A percentile compares a stretch with the other conserved stretches of the same genome.
phyloP scores from a whole-genome alignment of 2,329 filamentous ascomycete species.

The Parasarocladium wereldwijsianum region DNA sequence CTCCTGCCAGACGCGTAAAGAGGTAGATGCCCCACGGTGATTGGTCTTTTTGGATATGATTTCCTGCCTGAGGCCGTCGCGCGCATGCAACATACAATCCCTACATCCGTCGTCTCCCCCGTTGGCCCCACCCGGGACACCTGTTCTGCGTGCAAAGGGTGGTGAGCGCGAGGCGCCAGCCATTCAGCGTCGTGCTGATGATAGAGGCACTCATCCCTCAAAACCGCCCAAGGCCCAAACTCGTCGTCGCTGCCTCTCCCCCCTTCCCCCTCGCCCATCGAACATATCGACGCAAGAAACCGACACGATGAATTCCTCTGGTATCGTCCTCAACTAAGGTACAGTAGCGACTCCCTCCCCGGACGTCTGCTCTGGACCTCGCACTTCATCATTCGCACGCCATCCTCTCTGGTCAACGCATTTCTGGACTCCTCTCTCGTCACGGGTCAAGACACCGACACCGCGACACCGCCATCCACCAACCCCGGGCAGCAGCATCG shows the following conservation, averaged over 20 bases:
- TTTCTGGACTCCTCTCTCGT: not conserved
- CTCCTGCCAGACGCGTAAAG: no score
- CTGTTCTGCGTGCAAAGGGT: no score
- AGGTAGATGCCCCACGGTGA: no score
- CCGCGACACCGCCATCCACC: constrained; percentile 1
- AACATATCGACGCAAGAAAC: constrained; percentile 35
- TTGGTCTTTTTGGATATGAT: no score
- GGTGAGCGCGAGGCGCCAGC: no score
- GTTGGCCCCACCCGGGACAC: no score
- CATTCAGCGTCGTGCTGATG: no score
- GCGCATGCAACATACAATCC: no score
- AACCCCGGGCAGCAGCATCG: not conserved
- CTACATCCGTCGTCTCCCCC: no score
- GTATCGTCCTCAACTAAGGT: constrained; percentile 27
- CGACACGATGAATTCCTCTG: constrained; percentile 39
- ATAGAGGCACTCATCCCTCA: no score
- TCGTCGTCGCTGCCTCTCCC: constrained; percentile 14
- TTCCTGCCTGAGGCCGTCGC: no score
- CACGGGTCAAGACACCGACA: not conserved
- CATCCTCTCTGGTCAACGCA: constrained; percentile 4
- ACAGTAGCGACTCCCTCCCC: constrained; percentile 36
- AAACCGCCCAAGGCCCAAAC: constrained; percentile 21
- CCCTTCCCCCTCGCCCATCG: constrained; percentile 21
- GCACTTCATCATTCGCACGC: constrained; percentile 15
- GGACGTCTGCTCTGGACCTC: constrained; percentile 35